Base-by-base conservation (phyloP, 768 basidiomycete species). In the Suillus fuscotomentosus region DNA sequence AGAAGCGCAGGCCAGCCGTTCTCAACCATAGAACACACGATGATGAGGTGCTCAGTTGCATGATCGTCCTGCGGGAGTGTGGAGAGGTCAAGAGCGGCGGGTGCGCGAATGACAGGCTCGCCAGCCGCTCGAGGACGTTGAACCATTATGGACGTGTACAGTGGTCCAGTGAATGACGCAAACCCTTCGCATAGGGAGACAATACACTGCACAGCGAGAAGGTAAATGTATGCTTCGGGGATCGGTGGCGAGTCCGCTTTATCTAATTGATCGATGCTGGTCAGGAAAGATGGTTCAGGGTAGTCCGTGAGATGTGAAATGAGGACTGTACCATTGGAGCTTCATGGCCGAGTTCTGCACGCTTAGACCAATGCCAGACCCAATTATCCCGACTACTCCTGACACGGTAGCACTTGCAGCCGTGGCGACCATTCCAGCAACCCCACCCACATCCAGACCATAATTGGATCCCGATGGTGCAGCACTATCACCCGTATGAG, bases 211-310 rank as follows among this genome's bases (percentile, higher is more conserved):
- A 97, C 84, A 0, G 88, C 93, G 2, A 99, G 85, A 9, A 99
- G 89, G 72, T 96, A 97, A 67, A 97, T 85, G 73, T 99, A 98
- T 4, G 91, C 84, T 64, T 99, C 97, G 0, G 97, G 97, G 61
- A 98, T 95, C 0, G 87, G 82, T 0, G 97, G 97, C 0, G 95
- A 88, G 69, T 99, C 97, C 0, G 94, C 91, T 75, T 99, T 99
- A 79, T 99, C 97, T 14, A 98, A 86, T 75, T 99, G 97, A 73
- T 99, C 97, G 69, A 99, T 98, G 73, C 96, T 97, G 70, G 5
- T 20, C 1, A 9, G 45, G 27, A 11, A n/a, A 59, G 43, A 24
- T 45, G 34, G n/a, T 39, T 63, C 7, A 41, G 9, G 14, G 54
- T 10, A 31, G 34, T 39, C 7, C 3, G 7, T 27, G 45, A 22